Evolutionary conservation across 2,329 filamentous ascomycete species (phyloP), one percentile per base, ranked within the genome.

Genomic region (Beauveria scarabaeidicola): DNA sequence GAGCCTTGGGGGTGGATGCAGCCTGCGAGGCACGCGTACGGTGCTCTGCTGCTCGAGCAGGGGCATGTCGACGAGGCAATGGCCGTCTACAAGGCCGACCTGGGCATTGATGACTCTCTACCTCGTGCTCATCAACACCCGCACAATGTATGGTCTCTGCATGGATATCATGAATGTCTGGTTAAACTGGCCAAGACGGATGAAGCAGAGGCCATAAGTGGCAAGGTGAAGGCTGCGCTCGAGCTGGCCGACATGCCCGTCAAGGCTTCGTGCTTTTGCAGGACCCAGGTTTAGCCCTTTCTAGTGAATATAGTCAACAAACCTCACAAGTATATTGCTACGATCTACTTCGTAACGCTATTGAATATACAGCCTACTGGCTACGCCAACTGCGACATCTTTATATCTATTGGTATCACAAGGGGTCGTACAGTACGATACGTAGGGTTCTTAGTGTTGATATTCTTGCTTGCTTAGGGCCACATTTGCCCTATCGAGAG

Each of bases 1-100:
- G 88, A 91, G 68, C 88, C 88, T 0, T 90, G 87, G 87, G 86
- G 85, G 0, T 91, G 88, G 87, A 90, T 91, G 87, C 85, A 89
- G 67, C 88, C 88, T 0, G 81, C 83, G 0, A 77, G 87, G 3
- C 88, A 91, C 69, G 87, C 87, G 0, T 86, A 86, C 54, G 87
- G 84, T 1, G 88, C 87, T 0, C 74, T 91, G 3, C 69, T 89
- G 32, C 75, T 89, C 13, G 88, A 91, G 67, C 86, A 88, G 66
- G 83, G 80, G 0, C 74, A 73, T n/a, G 73, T 81, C 0, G 76
- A 80, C 25, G 75, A 86, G 52, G 85, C 86, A 0, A 71, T 77
- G 2, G 75, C 68, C 1, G 78, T 84, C 1, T 89, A 89, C 63
- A 74, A 71, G 21, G 83, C 82, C 0, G 85, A 89, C 65, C 69